A percentile compares a stretch with the other conserved stretches of the same genome.
These are phyloP conservation scores for Neodidymelliopsis sp. DNA, from an alignment of 2,329 filamentous ascomycete species.

Conservation along the genomic window DNA sequence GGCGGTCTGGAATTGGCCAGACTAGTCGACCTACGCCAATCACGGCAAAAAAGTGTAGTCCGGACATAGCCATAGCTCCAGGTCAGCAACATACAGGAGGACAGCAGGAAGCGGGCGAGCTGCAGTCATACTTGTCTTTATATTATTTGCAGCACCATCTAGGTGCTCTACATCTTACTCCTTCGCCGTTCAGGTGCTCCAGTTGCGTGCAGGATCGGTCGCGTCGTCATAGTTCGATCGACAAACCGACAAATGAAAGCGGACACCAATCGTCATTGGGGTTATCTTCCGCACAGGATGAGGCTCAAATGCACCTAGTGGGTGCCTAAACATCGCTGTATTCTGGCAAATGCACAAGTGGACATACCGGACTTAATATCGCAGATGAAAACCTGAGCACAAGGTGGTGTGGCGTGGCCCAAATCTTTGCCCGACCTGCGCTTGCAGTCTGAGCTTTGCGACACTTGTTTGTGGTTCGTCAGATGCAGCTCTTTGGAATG, in stretches of 20 bases:
- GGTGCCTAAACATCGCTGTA: too few relatives aligned
- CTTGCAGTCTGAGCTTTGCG: too few relatives aligned
- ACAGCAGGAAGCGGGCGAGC: background rate
- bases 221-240: conserved; percentile 3
- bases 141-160: conserved; percentile 5
- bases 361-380: conserved; percentile 1
- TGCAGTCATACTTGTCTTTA: conserved; percentile 1
- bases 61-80: conserved; percentile 9
- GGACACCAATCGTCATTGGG: background rate
- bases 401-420: too few relatives aligned
- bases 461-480: too few relatives aligned
- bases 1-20: conserved; percentile 6
- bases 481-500: background rate
- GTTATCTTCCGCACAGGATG: background rate
- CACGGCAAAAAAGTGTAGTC: background rate
- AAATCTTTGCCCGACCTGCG: too few relatives aligned
- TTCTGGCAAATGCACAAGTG: too few relatives aligned
- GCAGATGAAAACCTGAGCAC: too few relatives aligned
- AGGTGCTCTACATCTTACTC: conserved; percentile 7
- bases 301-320: too few relatives aligned
- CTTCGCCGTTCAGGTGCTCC: background rate
- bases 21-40: background rate
- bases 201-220: background rate
- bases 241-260: background rate
- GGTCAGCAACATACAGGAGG: conserved; percentile 6